Evolutionary conservation across 2,329 filamentous ascomycete species (phyloP).

Genomic region (Alternaria triticimaculans): DNA sequence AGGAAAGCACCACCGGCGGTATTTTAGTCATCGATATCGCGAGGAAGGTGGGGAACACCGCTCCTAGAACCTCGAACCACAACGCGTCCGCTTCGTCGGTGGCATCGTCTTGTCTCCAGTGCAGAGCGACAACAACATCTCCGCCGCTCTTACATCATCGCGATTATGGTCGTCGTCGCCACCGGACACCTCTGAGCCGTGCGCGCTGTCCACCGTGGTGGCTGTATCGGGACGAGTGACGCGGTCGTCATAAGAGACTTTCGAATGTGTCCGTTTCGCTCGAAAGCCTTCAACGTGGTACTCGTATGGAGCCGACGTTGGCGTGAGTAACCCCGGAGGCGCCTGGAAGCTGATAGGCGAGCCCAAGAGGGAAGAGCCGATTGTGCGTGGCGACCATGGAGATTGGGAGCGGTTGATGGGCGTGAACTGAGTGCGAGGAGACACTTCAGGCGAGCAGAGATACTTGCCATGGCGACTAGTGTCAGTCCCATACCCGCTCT

Average conservation of each 20-base stretch:
- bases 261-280: constrained; percentile 39
- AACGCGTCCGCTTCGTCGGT: constrained; percentile 39
- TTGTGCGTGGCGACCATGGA: constrained; percentile 17
- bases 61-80: constrained; percentile 28
- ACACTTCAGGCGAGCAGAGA: constrained; percentile 50
- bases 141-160: constrained; percentile 46
- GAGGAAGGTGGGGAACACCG: constrained; percentile 2
- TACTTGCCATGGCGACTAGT: constrained; percentile 47
- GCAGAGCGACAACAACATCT: constrained; percentile 43
- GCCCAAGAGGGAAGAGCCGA: constrained; percentile 16
- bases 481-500: constrained; percentile 53
- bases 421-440: constrained; percentile 48
- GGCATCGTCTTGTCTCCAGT: constrained; percentile 29
- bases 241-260: constrained; percentile 18
- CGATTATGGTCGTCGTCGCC: constrained; percentile 13
- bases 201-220: constrained; percentile 6
- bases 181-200: background rate
- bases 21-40: background rate
- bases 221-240: constrained; percentile 14
- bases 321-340: constrained; percentile 8
- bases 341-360: constrained; percentile 15
- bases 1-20: constrained; percentile 10
- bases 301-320: constrained; percentile 22
- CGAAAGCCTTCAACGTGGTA: constrained; percentile 15
- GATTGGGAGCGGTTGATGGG: constrained; percentile 49